These are phyloP conservation scores for Pseudopyrenochaeta lycopersici DNA, from an alignment of 2,329 filamentous ascomycete species.

Conservation along the genomic window DNA sequence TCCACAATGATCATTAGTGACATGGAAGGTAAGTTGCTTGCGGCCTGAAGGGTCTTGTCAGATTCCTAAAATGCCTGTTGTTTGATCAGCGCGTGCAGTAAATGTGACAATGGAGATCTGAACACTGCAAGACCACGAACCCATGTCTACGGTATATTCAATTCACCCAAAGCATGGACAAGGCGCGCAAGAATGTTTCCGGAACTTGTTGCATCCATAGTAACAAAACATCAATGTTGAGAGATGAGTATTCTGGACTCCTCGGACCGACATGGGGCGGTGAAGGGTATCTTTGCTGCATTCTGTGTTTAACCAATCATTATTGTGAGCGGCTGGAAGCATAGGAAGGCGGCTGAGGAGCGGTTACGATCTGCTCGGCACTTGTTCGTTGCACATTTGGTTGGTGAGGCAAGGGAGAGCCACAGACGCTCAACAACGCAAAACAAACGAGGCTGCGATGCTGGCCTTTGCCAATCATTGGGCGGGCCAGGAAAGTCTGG, in stretches of 20 bases:
- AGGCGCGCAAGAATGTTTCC: conserved; percentile 27
- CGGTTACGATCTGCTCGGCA: conserved; percentile 18
- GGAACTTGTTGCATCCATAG: conserved; percentile 27
- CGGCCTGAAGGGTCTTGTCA: not conserved
- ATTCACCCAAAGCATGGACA: conserved; percentile 19
- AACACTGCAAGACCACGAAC: not conserved
- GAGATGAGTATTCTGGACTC: conserved; percentile 17
- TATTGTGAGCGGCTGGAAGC: not conserved
- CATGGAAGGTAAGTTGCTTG: not conserved
- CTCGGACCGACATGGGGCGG: conserved; percentile 22
- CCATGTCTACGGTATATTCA: conserved; percentile 11
- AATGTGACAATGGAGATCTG: not conserved
- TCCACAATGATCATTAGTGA: conserved; percentile 2
- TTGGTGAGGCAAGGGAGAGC: conserved; percentile 17
- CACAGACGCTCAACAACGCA: conserved; percentile 20
- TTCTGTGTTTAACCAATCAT: conserved; percentile 21
- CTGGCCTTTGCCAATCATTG: conserved; percentile 25
- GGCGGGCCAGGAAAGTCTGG: conserved; percentile 24
- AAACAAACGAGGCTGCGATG: conserved; percentile 32
- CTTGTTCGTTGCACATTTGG: conserved; percentile 12
- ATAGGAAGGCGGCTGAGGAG: conserved; percentile 14
- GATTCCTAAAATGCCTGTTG: not conserved
- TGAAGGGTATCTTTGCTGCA: conserved; percentile 22
- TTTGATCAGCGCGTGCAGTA: not conserved
- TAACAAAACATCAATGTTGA: conserved; percentile 28